Conservation (phyloP, 495 filamentous ascomycete species). For the Hypoxylon rickii region DNA sequence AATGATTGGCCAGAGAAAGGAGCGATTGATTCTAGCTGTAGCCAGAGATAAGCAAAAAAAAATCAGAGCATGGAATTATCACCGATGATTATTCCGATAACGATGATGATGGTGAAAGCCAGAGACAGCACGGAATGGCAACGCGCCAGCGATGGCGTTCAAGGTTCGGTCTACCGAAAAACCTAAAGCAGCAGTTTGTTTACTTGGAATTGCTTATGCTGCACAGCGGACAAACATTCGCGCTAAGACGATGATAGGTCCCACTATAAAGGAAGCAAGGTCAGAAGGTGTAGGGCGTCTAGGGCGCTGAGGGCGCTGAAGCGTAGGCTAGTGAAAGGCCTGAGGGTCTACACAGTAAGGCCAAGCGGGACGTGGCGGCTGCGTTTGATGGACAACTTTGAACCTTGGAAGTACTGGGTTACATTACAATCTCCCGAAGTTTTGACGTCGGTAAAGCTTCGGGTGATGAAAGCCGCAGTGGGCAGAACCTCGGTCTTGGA, state of each 20-base stretch:
- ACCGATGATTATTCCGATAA: too few relatives aligned
- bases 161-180: conserved; percentile 15
- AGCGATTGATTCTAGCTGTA: too few relatives aligned
- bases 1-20: conserved; percentile 1
- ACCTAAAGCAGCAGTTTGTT: conserved; percentile 41
- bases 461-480: background rate
- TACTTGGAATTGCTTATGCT: conserved; percentile 38
- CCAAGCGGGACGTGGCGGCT: too few relatives aligned
- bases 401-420: too few relatives aligned
- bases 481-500: background rate
- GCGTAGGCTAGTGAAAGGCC: too few relatives aligned
- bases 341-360: too few relatives aligned
- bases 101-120: conserved; percentile 1
- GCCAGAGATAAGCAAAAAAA: background rate
- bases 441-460: background rate
- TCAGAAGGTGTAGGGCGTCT: too few relatives aligned
- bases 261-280: too few relatives aligned
- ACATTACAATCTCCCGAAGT: too few relatives aligned
- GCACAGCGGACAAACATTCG: background rate
- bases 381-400: too few relatives aligned
- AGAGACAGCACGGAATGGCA: conserved; percentile 11
- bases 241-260: conserved; percentile 12
- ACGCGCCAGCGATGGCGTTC: conserved; percentile 21
- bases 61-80: background rate
- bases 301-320: too few relatives aligned